Conservation (phyloP, 371 early-diverging fungal species). For the Batrachochytrium dendrobatidis region DNA sequence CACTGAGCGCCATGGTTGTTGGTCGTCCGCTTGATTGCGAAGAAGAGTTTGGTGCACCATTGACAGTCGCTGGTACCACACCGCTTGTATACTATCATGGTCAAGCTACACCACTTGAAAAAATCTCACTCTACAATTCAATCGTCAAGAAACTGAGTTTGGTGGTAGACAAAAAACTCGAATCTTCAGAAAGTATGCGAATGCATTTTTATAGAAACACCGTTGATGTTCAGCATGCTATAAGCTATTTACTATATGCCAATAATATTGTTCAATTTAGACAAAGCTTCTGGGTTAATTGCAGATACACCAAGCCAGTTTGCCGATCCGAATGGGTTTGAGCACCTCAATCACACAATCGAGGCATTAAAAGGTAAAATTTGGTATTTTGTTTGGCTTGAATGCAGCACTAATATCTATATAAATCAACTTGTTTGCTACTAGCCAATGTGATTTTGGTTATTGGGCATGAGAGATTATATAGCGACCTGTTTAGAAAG, state of each 20-base stretch:
- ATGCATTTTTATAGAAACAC: background rate
- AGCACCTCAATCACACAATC: constrained; percentile 27
- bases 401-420: too few species aligned
- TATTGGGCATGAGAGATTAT: constrained; percentile 87
- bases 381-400: background rate
- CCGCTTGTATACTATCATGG: constrained; percentile 90
- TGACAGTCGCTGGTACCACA: constrained; percentile 54
- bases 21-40: constrained; percentile 73
- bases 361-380: constrained; percentile 54
- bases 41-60: constrained; percentile 77
- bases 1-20: constrained; percentile 70
- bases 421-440: background rate
- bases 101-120: constrained; percentile 66
- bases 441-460: constrained; percentile 76
- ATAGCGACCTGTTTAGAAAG: constrained; percentile 66
- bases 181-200: constrained; percentile 49
- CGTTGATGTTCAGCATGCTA: too few species aligned
- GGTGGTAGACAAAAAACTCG: constrained; percentile 56
- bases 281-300: constrained; percentile 36
- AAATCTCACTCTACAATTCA: constrained; percentile 64
- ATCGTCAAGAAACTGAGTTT: constrained; percentile 55
- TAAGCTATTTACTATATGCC: too few species aligned
- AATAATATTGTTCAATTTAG: too few species aligned
- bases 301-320: constrained; percentile 50
- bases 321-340: constrained; percentile 27